A percentile compares a stretch with the other conserved stretches of the same genome.
Conservation (phyloP, 2,329 filamentous ascomycete species). For the Emergomyces orientalis region DNA sequence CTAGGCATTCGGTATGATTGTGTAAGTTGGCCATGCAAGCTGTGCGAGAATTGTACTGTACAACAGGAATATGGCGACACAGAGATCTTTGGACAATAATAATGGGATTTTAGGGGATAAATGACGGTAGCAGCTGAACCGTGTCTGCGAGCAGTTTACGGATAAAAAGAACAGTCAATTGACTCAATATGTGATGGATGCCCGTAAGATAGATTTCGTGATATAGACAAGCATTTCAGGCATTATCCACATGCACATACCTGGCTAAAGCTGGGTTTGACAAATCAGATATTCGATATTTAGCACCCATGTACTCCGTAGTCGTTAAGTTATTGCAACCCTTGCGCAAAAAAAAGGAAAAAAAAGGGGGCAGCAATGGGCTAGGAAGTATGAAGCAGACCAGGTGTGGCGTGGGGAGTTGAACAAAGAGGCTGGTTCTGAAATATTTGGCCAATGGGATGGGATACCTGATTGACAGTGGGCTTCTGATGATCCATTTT, state of each 20-base stretch:
- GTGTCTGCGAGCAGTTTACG: too few species aligned
- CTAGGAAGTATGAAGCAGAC: neutral
- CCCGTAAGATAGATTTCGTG: neutral
- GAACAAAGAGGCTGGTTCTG: neutral
- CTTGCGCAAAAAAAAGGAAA: neutral
- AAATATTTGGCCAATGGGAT: neutral
- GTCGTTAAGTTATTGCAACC: neutral
- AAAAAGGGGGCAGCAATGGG: neutral
- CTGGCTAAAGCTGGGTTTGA: neutral
- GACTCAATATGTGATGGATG: neutral
- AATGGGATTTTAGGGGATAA: neutral
- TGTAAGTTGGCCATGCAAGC: neutral
- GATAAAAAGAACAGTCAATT: neutral
- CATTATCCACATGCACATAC: neutral
- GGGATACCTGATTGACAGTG: neutral
- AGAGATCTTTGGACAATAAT: neutral
- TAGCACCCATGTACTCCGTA: neutral
- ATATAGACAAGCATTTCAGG: slow-evolving; percentile 3
- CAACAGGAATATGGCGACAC: neutral
- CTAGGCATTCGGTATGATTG: neutral
- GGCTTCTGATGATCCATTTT: neutral
- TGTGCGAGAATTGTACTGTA: neutral
- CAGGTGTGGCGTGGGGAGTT: neutral
- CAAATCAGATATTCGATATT: neutral
- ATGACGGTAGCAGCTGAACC: too few species aligned